A percentile compares a stretch with the other conserved stretches of the same genome.
phyloP scores from a whole-genome alignment of 345 rosid species.

The Kernera saxatilis region DNA sequence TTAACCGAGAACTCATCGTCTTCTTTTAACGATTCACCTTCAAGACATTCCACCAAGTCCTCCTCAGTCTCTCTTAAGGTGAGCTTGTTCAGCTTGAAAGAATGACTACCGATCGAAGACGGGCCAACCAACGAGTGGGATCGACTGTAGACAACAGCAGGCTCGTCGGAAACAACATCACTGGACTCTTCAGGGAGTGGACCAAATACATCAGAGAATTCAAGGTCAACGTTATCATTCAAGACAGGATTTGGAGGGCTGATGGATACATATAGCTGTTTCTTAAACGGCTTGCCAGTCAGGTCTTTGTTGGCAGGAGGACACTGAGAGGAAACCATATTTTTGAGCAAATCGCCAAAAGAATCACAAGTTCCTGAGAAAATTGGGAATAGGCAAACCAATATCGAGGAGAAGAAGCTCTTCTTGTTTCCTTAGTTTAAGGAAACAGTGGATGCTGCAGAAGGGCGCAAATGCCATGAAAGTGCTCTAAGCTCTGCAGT shows the following conservation, averaged over 20 bases:
- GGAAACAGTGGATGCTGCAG: conserved; percentile 71
- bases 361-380: conserved; percentile 5
- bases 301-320: neutral
- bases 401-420: conserved; percentile 60
- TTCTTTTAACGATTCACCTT: conserved; percentile 29
- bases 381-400: conserved; percentile 41
- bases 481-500: conserved; percentile 58
- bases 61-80: conserved; percentile 44
- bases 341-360: neutral
- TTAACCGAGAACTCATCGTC: conserved; percentile 32
- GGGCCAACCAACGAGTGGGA: conserved; percentile 95
- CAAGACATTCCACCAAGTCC: conserved; percentile 40
- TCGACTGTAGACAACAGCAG: conserved; percentile 59
- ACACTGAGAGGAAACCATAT: conserved; percentile 25
- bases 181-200: conserved; percentile 22
- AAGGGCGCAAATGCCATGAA: conserved; percentile 63
- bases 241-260: conserved; percentile 14
- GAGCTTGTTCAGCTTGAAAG: conserved; percentile 60
- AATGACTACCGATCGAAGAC: conserved; percentile 53
- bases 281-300: conserved; percentile 14
- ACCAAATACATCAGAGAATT: conserved; percentile 36
- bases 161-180: conserved; percentile 46
- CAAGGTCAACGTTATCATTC: conserved; percentile 26
- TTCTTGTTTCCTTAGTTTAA: conserved; percentile 77
- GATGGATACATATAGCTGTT: conserved; percentile 7